Evolutionary conservation across 1,284 basidiomycete species (phyloP).

Genomic region (Leccinum griseonigrum): DNA sequence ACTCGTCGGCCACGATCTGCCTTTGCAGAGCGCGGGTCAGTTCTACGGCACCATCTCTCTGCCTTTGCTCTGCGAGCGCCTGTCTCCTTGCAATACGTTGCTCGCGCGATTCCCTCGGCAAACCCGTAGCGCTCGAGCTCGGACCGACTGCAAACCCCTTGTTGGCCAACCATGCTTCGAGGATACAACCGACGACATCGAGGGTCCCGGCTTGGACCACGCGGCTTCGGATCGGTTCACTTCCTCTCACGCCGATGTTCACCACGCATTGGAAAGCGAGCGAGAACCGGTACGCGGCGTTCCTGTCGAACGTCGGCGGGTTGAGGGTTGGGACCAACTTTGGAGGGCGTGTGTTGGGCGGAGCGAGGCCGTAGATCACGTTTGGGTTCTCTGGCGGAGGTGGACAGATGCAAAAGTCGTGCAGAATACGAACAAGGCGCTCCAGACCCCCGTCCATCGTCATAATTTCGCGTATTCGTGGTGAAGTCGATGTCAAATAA

Average conservation of each 20-base stretch:
- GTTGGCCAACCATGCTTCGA: slow-evolving; percentile 88
- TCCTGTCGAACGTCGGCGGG: slow-evolving; percentile 73
- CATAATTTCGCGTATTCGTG: slow-evolving; percentile 97
- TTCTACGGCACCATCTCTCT: slow-evolving; percentile 52
- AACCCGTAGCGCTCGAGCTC: slow-evolving; percentile 56
- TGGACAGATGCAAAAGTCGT: slow-evolving; percentile 79
- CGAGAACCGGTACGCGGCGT: slow-evolving; percentile 82
- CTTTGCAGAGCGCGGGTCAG: slow-evolving; percentile 56
- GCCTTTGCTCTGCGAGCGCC: slow-evolving; percentile 51
- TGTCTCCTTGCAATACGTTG: slow-evolving; percentile 60
- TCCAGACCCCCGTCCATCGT: slow-evolving; percentile 97
- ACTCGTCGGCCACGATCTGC: slow-evolving; percentile 38
- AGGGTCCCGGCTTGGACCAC: slow-evolving; percentile 97
- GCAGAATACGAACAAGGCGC: slow-evolving; percentile 90
- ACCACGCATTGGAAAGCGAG: slow-evolving; percentile 97
- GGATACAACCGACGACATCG: slow-evolving; percentile 91
- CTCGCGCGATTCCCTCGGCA: slow-evolving; percentile 70
- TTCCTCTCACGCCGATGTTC: slow-evolving; percentile 97
- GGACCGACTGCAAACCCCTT: slow-evolving; percentile 80
- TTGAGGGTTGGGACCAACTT: slow-evolving; percentile 59
- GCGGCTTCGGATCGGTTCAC: slow-evolving; percentile 85
- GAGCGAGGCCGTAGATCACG: slow-evolving; percentile 69
- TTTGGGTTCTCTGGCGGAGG: slow-evolving; percentile 73
- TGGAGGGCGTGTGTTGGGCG: slow-evolving; percentile 52
- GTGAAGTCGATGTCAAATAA: slow-evolving; percentile 96